These are phyloP conservation scores for Xylaria venustula DNA, from an alignment of 495 filamentous ascomycete species.

Conservation along the genomic window DNA sequence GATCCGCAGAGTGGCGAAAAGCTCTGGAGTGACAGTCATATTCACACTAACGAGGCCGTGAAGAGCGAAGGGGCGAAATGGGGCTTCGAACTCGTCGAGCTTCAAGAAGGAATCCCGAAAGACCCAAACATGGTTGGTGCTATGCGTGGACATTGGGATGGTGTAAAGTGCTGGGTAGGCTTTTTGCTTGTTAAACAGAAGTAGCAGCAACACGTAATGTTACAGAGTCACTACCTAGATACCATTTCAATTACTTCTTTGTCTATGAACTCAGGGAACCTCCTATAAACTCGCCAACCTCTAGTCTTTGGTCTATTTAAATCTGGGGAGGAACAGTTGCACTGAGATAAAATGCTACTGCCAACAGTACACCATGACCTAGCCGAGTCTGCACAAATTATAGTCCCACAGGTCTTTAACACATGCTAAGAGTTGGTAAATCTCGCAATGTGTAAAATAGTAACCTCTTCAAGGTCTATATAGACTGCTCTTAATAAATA, in stretches of 20 bases:
- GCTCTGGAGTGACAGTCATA: not conserved
- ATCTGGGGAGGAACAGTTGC: not conserved
- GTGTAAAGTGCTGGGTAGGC: not conserved
- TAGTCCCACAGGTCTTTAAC: too few relatives aligned
- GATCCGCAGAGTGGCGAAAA: not conserved
- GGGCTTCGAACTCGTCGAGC: not conserved
- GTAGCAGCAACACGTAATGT: not conserved
- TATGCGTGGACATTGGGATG: not conserved
- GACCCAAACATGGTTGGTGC: not conserved
- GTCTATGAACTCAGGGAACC: not conserved
- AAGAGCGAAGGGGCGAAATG: not conserved
- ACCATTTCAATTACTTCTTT: not conserved
- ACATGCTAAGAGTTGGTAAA: too few relatives aligned
- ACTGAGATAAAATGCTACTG: not conserved
- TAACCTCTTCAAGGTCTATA: too few relatives aligned
- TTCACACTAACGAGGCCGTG: not conserved
- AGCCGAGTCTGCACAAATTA: too few relatives aligned
- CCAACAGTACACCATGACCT: too few relatives aligned
- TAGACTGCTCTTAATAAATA: too few relatives aligned
- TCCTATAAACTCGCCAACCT: not conserved
- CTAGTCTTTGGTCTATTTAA: not conserved
- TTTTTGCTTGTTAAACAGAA: not conserved
- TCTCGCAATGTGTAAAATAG: too few relatives aligned
- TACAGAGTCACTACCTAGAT: not conserved
- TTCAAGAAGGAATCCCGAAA: not conserved